phyloP scores from a whole-genome alignment of 1,284 basidiomycete genomes.

The Ustilago curta region DNA sequence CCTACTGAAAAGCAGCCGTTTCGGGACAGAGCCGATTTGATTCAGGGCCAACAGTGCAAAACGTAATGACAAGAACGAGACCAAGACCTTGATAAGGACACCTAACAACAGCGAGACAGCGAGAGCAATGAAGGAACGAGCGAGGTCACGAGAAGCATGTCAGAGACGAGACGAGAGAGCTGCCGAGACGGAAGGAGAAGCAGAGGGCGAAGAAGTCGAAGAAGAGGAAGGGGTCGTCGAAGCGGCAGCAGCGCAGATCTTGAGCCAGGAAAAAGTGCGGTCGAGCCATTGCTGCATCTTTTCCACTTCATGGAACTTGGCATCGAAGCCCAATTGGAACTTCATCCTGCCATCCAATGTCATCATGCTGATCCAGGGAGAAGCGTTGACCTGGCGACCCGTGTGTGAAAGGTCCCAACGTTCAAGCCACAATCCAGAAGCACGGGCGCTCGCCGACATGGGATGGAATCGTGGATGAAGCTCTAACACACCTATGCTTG shows the following conservation, averaged over 20 bases:
- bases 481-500: constrained; percentile 12
- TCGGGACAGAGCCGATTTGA: no score
- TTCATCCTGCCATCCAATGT: constrained; percentile 34
- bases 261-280: constrained; percentile 21
- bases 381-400: constrained; percentile 44
- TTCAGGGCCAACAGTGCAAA: background rate
- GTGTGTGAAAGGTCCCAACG: constrained; percentile 17
- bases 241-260: constrained; percentile 24
- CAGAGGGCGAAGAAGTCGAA: background rate
- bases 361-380: constrained; percentile 48
- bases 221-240: background rate
- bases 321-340: constrained; percentile 39
- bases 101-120: background rate
- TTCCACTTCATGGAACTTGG: constrained; percentile 31
- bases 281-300: constrained; percentile 30
- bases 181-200: background rate
- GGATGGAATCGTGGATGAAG: constrained; percentile 19
- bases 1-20: no score
- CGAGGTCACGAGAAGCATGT: background rate
- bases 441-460: constrained; percentile 3
- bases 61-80: background rate
- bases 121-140: background rate
- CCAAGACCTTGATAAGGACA: background rate
- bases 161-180: constrained; percentile 27
- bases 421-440: constrained; percentile 25